Evolutionary conservation across 1,284 basidiomycete species (phyloP), one percentile per base, ranked within the genome.

Genomic region (Garcileccinum viscosum): DNA sequence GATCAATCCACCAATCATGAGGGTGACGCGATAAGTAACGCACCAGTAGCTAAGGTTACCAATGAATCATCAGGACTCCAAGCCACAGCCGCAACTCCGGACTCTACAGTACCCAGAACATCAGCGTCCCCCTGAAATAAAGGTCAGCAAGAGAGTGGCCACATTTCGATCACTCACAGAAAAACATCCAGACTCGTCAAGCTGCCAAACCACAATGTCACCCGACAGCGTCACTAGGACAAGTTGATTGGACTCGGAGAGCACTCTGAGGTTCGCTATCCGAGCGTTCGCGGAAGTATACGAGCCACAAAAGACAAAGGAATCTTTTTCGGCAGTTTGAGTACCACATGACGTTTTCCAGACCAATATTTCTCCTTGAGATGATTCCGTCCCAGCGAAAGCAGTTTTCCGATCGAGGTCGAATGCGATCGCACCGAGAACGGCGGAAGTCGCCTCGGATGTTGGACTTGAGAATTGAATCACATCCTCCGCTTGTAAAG

Each of bases 51-150:
- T 24, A 98, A 84, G 1, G 90, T 89, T 4, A 99, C 84, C 27
- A 95, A 83, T 44, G 95, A 91, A 66, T 97, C 94, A 78, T 99
- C 97, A 3, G 97, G 95, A 69, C 93, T 93, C 96, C 96, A 99
- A 7, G 88, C 85, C 4, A 95, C 96, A 3, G 93, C 91, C 58
- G 90, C 82, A 65, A 99, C 92, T 0, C 95, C 96, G 33, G 89
- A 86, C 69, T 98, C 95, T 19, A 99, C 89, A 1, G 92, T 92
- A 6, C 97, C 97, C 64, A 96, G 90, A 7, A 95, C 87, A 72
- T 96, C 94, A 60, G 88, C 72, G 64, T 71, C 74, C 24, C 72
- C 73, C 78, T 79, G 64, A 37, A 65, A 67, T 5, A 19, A 50
- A 27, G 60, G 56, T 68, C 27, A 64, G 66, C 63, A 47, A 67